Percentiles rank a stretch among this genome's conserved stretches.
These are phyloP conservation scores for Turritis glabra DNA, from an alignment of 345 rosid genomes.

Conservation along the genomic window DNA sequence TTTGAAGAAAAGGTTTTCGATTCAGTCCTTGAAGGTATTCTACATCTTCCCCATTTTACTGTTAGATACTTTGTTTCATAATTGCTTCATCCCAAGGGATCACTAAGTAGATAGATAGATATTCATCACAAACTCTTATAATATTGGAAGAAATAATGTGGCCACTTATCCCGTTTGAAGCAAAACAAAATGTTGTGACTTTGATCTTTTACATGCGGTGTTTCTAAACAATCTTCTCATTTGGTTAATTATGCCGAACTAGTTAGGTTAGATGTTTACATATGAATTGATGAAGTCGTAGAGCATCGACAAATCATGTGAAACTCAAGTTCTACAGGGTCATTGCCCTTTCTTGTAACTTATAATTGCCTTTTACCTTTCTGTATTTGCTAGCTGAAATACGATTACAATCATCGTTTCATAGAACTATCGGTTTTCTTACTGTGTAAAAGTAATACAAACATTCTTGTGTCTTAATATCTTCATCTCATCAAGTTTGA, in stretches of 20 bases:
- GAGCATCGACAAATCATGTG: background rate
- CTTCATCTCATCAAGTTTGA: background rate
- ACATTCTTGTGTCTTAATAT: background rate
- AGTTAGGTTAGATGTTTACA: background rate
- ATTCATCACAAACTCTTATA: background rate
- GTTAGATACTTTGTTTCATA: background rate
- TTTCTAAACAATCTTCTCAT: background rate
- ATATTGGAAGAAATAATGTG: background rate
- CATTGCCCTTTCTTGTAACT: background rate
- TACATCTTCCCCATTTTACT: background rate
- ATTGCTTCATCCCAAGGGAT: background rate
- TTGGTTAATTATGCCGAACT: background rate
- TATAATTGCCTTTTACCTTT: background rate
- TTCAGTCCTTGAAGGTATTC: conserved; percentile 77
- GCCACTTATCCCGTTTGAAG: background rate
- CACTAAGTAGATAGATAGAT: background rate
- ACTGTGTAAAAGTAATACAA: background rate
- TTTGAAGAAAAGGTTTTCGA: conserved; percentile 97
- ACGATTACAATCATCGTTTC: conserved; percentile 5
- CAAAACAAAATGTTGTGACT: background rate
- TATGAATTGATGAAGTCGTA: background rate
- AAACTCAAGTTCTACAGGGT: background rate
- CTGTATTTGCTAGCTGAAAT: background rate
- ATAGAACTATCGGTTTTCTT: background rate
- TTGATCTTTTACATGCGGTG: background rate